These are phyloP conservation scores for Santalum album DNA, from an alignment of 164 flowering plant genomes.

Conservation along the genomic window DNA sequence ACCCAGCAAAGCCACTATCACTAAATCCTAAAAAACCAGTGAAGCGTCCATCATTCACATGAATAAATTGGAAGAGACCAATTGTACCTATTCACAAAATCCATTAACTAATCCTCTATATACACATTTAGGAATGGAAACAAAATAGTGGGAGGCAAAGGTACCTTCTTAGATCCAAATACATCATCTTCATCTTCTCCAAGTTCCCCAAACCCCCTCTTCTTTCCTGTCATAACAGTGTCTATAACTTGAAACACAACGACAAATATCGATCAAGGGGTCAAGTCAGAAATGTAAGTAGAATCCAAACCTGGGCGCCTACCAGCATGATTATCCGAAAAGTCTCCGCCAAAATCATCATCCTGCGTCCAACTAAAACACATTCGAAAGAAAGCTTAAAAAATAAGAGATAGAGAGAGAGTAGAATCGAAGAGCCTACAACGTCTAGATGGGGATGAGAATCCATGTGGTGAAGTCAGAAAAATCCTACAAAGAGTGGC, in stretches of 20 bases:
- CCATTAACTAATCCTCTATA: no score
- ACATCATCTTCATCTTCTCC: constrained; percentile 94
- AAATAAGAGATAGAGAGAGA: not conserved
- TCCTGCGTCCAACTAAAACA: constrained; percentile 35
- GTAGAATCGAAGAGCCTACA: constrained; percentile 22
- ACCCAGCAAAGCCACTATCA: no score
- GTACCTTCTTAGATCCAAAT: constrained; percentile 77
- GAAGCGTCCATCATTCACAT: no score
- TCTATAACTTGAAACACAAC: not conserved
- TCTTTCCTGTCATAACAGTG: constrained; percentile 37
- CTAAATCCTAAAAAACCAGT: no score
- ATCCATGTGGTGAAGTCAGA: constrained; percentile 36
- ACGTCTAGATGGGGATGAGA: constrained; percentile 50
- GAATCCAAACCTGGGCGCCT: constrained; percentile 40
- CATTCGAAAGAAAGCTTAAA: no score
- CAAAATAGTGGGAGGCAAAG: not conserved
- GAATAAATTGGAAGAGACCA: no score
- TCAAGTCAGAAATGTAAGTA: not conserved
- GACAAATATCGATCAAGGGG: not conserved
- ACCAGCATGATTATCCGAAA: constrained; percentile 29
- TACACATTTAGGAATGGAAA: no score
- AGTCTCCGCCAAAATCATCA: constrained; percentile 83
- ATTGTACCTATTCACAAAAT: no score
- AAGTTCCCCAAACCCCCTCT: constrained; percentile 78
- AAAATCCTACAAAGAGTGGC: constrained; percentile 9